These are phyloP conservation scores for Colletotrichum spaethianum DNA, from an alignment of 2,329 filamentous ascomycete genomes.

Conservation along the genomic window DNA sequence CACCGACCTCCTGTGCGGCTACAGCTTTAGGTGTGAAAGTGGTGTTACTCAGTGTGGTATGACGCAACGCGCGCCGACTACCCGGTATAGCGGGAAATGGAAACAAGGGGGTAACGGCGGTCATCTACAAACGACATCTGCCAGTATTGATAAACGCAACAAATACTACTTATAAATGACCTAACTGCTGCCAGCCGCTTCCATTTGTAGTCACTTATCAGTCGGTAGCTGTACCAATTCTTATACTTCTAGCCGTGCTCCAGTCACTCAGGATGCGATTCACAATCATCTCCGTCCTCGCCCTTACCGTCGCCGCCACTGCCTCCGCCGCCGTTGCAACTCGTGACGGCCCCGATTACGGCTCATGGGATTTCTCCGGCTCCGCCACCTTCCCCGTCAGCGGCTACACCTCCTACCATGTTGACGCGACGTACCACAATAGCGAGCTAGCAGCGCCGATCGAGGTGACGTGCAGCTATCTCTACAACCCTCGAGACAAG, in stretches of 20 bases:
- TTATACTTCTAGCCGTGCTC: too few relatives aligned
- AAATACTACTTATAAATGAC: not conserved
- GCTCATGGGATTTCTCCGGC: conserved; percentile 27
- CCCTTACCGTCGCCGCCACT: not conserved
- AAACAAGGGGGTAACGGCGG: not conserved
- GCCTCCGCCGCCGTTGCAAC: not conserved
- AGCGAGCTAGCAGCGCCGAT: conserved; percentile 8
- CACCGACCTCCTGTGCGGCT: not conserved
- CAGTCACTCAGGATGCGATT: not conserved
- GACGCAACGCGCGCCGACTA: not conserved
- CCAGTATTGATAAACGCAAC: not conserved
- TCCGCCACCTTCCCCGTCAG: conserved; percentile 9
- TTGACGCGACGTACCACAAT: conserved; percentile 19
- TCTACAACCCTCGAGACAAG: conserved; percentile 18
- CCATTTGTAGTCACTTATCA: too few relatives aligned
- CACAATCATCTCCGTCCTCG: not conserved
- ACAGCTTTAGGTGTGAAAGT: not conserved
- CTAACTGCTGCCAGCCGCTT: too few relatives aligned
- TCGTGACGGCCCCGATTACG: conserved; percentile 9
- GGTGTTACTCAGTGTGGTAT: not conserved
- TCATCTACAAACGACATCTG: not conserved
- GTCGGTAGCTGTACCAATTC: not conserved
- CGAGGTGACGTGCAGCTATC: conserved; percentile 22
- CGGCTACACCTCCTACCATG: conserved; percentile 19
- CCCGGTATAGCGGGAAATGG: not conserved